A percentile compares a stretch with the other conserved stretches of the same genome.
Conservation (phyloP, 2,329 filamentous ascomycete species). For the Exserohilum turcica region DNA sequence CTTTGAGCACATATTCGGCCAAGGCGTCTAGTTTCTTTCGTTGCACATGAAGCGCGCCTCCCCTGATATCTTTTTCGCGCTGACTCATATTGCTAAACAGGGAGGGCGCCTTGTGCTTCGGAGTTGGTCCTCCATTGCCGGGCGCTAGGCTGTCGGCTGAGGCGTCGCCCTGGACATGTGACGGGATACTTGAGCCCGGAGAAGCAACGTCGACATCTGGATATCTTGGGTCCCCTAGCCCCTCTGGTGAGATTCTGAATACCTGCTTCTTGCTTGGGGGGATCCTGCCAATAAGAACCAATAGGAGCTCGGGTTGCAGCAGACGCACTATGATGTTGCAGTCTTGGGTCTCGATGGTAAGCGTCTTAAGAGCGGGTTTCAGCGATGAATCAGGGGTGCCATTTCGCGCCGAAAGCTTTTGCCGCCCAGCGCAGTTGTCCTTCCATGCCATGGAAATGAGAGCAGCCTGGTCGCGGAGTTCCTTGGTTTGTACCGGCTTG, state of each 20-base stretch:
- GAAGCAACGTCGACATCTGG: slow-evolving; percentile 28
- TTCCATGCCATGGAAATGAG: slow-evolving; percentile 57
- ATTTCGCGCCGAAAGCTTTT: slow-evolving; percentile 17
- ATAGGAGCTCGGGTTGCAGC: slow-evolving; percentile 53
- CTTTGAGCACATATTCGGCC: slow-evolving; percentile 50
- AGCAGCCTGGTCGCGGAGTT: slow-evolving; percentile 56
- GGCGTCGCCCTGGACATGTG: slow-evolving; percentile 8
- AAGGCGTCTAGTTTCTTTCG: slow-evolving; percentile 56
- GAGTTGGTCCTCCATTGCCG: slow-evolving; percentile 3
- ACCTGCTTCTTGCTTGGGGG: slow-evolving; percentile 47
- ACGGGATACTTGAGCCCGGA: slow-evolving; percentile 12
- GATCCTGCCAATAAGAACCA: slow-evolving; percentile 56
- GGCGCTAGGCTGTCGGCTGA: slow-evolving; percentile 7
- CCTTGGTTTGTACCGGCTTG: slow-evolving; percentile 54
- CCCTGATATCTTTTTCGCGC: slow-evolving; percentile 43
- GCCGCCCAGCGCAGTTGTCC: slow-evolving; percentile 44
- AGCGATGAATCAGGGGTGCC: slow-evolving; percentile 14
- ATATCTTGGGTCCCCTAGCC: slow-evolving; percentile 48
- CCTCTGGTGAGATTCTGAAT: slow-evolving; percentile 54
- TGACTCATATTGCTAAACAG: slow-evolving; percentile 47
- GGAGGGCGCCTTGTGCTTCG: slow-evolving; percentile 35
- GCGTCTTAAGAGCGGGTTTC: slow-evolving; percentile 46
- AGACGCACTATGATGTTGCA: slow-evolving; percentile 55
- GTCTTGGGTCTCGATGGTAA: slow-evolving; percentile 54
- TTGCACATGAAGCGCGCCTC: slow-evolving; percentile 54